Evolutionary conservation across 2,329 filamentous ascomycete species (phyloP).

Genomic region (Phaeosphaeria sp.): DNA sequence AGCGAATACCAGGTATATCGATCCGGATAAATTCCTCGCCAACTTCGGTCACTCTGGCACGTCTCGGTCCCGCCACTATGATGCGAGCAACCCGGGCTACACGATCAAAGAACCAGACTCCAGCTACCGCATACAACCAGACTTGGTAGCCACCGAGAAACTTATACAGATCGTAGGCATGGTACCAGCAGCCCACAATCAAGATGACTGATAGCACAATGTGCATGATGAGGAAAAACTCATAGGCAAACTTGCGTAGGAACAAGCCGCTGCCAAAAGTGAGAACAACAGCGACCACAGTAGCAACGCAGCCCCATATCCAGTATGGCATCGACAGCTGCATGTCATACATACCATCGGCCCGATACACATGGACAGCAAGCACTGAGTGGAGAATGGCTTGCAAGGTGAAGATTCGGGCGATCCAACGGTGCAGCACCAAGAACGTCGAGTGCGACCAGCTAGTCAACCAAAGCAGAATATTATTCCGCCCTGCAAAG

Average conservation of each 20-base stretch:
- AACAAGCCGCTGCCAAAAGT: slow-evolving; percentile 23
- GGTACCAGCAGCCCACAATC: slow-evolving; percentile 45
- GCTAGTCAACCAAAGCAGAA: slow-evolving; percentile 48
- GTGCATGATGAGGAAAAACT: slow-evolving; percentile 45
- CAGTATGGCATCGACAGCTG: slow-evolving; percentile 35
- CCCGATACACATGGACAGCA: slow-evolving; percentile 23
- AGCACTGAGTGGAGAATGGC: slow-evolving; percentile 28
- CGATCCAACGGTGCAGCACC: slow-evolving; percentile 45
- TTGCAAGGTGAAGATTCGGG: slow-evolving; percentile 27
- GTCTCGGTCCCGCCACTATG: slow-evolving; percentile 45
- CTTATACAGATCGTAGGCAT: slow-evolving; percentile 40
- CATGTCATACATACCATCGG: slow-evolving; percentile 15
- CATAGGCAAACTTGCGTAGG: slow-evolving; percentile 39
- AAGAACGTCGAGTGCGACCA: slow-evolving; percentile 49
- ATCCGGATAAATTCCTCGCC: slow-evolving; percentile 44
- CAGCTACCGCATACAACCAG: slow-evolving; percentile 55
- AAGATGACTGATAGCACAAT: slow-evolving; percentile 40
- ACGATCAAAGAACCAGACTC: slow-evolving; percentile 57
- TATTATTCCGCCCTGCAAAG: slow-evolving; percentile 47
- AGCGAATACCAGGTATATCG: slow-evolving; percentile 51
- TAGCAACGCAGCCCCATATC: slow-evolving; percentile 50
- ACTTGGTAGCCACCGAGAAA: slow-evolving; percentile 50
- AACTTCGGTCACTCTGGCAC: slow-evolving; percentile 47
- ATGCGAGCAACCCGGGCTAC: slow-evolving; percentile 50
- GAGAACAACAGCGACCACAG: slow-evolving; percentile 36